Evolutionary conservation across 2,329 filamentous ascomycete genomes (phyloP).

Genomic region (Cladophialophora bantiana): DNA sequence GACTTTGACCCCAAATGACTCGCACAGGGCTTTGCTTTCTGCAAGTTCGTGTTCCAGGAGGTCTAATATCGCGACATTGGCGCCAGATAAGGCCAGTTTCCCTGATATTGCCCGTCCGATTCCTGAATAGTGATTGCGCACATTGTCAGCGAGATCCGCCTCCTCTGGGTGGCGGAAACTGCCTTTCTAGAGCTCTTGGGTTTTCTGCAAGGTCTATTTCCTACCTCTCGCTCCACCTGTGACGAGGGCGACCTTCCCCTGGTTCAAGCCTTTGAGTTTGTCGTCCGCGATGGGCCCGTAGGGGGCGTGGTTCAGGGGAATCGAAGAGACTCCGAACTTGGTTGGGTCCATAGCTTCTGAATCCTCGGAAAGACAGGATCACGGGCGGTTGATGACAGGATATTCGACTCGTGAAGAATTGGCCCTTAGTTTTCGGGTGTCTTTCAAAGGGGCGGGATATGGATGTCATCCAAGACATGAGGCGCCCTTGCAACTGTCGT

Average conservation of each 20-base stretch:
- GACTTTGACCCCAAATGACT: constrained; percentile 32
- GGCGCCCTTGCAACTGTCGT: background rate
- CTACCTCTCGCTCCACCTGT: constrained; percentile 42
- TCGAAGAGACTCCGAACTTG: constrained; percentile 28
- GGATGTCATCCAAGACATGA: background rate
- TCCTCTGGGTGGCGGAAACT: too few relatives aligned
- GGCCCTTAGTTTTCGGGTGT: background rate
- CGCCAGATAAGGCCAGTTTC: constrained; percentile 39
- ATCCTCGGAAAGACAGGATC: too few relatives aligned
- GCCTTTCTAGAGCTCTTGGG: too few relatives aligned
- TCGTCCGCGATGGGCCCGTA: constrained; percentile 31
- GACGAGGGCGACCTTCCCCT: constrained; percentile 40
- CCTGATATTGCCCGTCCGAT: constrained; percentile 43
- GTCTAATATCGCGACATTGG: constrained; percentile 40
- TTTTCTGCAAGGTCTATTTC: background rate
- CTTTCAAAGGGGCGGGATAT: background rate
- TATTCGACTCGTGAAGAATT: background rate
- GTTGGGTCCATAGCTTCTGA: constrained; percentile 27
- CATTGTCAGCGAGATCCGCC: too few relatives aligned
- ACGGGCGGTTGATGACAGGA: background rate
- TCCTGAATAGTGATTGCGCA: constrained; percentile 6
- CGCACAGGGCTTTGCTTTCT: constrained; percentile 30
- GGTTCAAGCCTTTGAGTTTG: constrained; percentile 28
- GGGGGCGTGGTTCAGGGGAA: constrained; percentile 33
- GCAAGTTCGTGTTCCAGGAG: constrained; percentile 31